Percentiles rank a stretch among this genome's conserved stretches.
Conservation (phyloP, 495 filamentous ascomycete species). For the Hypoxylon lenormandii region DNA sequence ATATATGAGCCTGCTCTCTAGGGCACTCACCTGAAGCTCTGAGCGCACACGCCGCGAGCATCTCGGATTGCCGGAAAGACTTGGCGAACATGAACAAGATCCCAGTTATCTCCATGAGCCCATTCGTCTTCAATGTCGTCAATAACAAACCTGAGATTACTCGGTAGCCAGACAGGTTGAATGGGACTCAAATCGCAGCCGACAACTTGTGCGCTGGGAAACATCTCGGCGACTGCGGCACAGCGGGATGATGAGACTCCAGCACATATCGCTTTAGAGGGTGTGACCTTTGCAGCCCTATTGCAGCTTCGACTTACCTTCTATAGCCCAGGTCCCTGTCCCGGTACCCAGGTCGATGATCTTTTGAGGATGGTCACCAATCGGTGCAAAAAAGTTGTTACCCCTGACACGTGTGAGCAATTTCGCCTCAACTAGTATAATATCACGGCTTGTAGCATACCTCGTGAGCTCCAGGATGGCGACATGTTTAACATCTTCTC, state of each 20-base stretch:
- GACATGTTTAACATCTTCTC: slow-evolving; percentile 66
- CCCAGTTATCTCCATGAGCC: slow-evolving; percentile 49
- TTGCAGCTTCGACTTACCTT: slow-evolving; percentile 48
- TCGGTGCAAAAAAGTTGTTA: slow-evolving; percentile 59
- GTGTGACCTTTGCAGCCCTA: neutral
- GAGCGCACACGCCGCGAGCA: slow-evolving; percentile 53
- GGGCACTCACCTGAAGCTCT: slow-evolving; percentile 48
- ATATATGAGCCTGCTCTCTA: neutral
- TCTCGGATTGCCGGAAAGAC: slow-evolving; percentile 62
- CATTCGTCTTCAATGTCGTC: slow-evolving; percentile 63
- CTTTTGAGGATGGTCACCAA: slow-evolving; percentile 55
- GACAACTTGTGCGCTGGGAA: slow-evolving; percentile 56
- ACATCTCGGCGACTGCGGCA: slow-evolving; percentile 65
- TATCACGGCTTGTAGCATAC: neutral
- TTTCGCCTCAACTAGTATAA: neutral
- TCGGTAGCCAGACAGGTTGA: slow-evolving; percentile 58
- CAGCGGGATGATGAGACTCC: neutral
- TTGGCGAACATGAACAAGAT: slow-evolving; percentile 57
- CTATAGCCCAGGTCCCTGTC: slow-evolving; percentile 70
- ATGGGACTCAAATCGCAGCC: slow-evolving; percentile 60
- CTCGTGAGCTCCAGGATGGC: slow-evolving; percentile 63
- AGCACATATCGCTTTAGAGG: slow-evolving; percentile 44
- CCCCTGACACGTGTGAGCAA: neutral
- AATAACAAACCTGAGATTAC: slow-evolving; percentile 61
- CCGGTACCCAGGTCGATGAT: slow-evolving; percentile 68